phyloP scores from a whole-genome alignment of 75 land plant species.

The Pinus albicaulis region DNA sequence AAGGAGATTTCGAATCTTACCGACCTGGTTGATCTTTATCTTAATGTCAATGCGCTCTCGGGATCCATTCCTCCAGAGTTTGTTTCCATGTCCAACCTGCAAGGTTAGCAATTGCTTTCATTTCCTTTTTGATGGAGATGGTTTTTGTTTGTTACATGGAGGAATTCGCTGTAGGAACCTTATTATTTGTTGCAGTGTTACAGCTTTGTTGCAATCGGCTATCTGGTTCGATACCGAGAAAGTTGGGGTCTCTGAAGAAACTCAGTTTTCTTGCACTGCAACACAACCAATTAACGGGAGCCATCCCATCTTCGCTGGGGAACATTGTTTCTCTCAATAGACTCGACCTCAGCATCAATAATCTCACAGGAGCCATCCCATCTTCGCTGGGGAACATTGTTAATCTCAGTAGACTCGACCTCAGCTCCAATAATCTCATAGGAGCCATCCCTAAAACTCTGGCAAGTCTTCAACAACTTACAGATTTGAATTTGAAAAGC shows the following conservation, averaged over 20 bases:
- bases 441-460: slow-evolving; percentile 35
- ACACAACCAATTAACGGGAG: slow-evolving; percentile 19
- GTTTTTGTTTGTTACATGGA: background rate
- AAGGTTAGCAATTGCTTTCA: slow-evolving; percentile 17
- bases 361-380: slow-evolving; percentile 28
- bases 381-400: slow-evolving; percentile 23
- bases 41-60: slow-evolving; percentile 30
- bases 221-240: slow-evolving; percentile 16
- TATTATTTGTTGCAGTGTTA: slow-evolving; percentile 24
- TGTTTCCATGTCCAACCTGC: slow-evolving; percentile 26
- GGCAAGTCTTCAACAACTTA: slow-evolving; percentile 19
- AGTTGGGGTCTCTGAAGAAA: slow-evolving; percentile 18
- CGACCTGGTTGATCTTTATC: slow-evolving; percentile 33
- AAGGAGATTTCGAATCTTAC: slow-evolving; percentile 17
- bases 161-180: background rate
- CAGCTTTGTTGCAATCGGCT: slow-evolving; percentile 43
- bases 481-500: slow-evolving; percentile 23
- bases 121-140: background rate
- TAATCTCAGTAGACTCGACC: slow-evolving; percentile 15
- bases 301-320: slow-evolving; percentile 30
- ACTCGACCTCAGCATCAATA: slow-evolving; percentile 27
- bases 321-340: slow-evolving; percentile 8
- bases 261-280: slow-evolving; percentile 19
- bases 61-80: slow-evolving; percentile 45
- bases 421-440: slow-evolving; percentile 24